phyloP scores from a whole-genome alignment of 2,329 filamentous ascomycete genomes.

The Ophiostoma himal-ulmi region DNA sequence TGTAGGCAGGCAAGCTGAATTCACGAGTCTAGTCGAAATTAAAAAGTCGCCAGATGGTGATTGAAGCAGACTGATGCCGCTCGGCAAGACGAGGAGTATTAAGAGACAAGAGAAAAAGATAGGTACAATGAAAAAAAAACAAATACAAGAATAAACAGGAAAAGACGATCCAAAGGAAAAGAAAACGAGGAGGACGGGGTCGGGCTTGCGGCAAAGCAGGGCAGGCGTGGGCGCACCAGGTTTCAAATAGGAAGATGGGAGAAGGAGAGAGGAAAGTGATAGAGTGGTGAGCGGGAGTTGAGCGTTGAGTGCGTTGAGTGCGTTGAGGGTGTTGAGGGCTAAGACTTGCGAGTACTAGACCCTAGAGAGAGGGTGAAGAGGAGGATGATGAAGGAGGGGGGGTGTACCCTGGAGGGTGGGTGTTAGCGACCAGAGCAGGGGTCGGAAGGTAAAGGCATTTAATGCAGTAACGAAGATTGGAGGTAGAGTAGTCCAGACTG shows the following conservation, averaged over 20 bases:
- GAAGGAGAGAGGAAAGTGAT: background rate
- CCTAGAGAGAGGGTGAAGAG: background rate
- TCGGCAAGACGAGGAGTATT: background rate
- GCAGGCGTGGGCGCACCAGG: conserved; percentile 22
- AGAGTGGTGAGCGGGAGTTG: background rate
- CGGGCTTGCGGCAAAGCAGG: conserved; percentile 16
- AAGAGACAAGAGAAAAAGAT: background rate
- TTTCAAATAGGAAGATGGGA: conserved; percentile 26
- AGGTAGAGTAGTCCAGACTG: too few relatives aligned
- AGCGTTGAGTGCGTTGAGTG: background rate
- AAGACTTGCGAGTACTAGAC: background rate
- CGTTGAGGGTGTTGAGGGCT: background rate
- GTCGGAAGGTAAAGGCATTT: background rate
- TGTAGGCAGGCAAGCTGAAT: background rate
- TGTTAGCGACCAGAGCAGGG: conserved; percentile 10
- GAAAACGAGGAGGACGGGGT: conserved; percentile 13
- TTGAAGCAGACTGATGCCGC: background rate
- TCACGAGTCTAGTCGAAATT: background rate
- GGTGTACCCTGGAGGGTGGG: background rate
- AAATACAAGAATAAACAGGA: background rate
- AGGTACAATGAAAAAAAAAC: background rate
- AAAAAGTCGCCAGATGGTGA: background rate
- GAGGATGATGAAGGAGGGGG: conserved; percentile 12
- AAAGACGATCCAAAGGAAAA: conserved; percentile 2
- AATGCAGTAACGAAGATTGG: background rate